These are phyloP conservation scores for Fraxinus albicans DNA, from an alignment of 305 asterid species.

Conservation along the genomic window DNA sequence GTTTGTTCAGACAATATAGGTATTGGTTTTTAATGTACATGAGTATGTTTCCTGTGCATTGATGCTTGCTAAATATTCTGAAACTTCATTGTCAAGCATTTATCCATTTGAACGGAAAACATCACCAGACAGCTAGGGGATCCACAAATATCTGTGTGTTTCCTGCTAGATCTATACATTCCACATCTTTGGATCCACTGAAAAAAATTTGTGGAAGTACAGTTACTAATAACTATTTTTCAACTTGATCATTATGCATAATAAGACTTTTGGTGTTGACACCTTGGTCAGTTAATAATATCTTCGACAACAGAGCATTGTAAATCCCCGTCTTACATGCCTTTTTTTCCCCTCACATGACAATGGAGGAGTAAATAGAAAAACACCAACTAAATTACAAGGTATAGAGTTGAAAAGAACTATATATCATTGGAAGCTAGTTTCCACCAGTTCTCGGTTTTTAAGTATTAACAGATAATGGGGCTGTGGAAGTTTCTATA, in stretches of 20 bases:
- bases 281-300: neutral
- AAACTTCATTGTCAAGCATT: neutral
- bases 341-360: neutral
- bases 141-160: neutral
- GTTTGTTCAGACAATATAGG: constrained; percentile 17
- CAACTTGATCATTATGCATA: neutral
- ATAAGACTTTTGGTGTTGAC: neutral
- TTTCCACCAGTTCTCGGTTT: neutral
- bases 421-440: neutral
- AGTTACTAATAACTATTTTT: neutral
- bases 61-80: constrained; percentile 3
- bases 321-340: neutral
- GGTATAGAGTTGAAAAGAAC: neutral
- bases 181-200: neutral
- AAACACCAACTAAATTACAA: neutral
- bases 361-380: neutral
- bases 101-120: neutral
- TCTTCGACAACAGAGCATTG: neutral
- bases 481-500: neutral
- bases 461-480: neutral
- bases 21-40: constrained; percentile 3
- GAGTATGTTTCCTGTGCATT: constrained; percentile 1
- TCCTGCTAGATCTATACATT: neutral
- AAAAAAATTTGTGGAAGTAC: neutral
- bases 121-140: neutral